Conservation (phyloP, 1,284 basidiomycete species). For the Ustilago shanxiensis region DNA sequence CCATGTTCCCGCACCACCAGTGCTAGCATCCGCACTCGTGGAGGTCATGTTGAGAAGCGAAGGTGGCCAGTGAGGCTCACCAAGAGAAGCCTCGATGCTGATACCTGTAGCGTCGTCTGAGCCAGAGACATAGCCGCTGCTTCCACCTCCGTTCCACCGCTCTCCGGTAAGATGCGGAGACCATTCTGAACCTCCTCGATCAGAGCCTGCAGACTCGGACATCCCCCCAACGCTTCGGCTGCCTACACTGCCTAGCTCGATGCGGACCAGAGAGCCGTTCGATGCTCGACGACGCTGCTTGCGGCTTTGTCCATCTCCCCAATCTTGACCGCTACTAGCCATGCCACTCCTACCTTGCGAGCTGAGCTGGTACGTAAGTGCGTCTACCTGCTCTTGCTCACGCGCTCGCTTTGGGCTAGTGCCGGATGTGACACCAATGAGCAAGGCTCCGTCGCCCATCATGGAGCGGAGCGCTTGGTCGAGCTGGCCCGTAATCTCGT, state of each 20-base stretch:
- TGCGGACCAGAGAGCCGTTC: slow-evolving; percentile 12
- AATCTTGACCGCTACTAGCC: neutral
- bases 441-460: slow-evolving; percentile 25
- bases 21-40: neutral
- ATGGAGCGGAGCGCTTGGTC: slow-evolving; percentile 35
- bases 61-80: slow-evolving; percentile 20
- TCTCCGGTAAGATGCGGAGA: slow-evolving; percentile 15
- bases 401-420: slow-evolving; percentile 24
- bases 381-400: slow-evolving; percentile 4
- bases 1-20: slow-evolving; percentile 10
- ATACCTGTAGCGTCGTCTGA: slow-evolving; percentile 10
- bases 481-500: slow-evolving; percentile 31
- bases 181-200: slow-evolving; percentile 16
- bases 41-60: slow-evolving; percentile 3
- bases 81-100: slow-evolving; percentile 20
- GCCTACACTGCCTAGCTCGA: slow-evolving; percentile 17
- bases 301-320: neutral
- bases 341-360: neutral
- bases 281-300: slow-evolving; percentile 27
- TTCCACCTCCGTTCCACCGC: slow-evolving; percentile 1
- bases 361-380: neutral
- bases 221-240: neutral
- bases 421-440: neutral
- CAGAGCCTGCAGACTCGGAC: slow-evolving; percentile 14
- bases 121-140: slow-evolving; percentile 11